Evolutionary conservation across 2,329 filamentous ascomycete species (phyloP), one percentile per base, ranked within the genome.

Genomic region (Aschersonia sp.): DNA sequence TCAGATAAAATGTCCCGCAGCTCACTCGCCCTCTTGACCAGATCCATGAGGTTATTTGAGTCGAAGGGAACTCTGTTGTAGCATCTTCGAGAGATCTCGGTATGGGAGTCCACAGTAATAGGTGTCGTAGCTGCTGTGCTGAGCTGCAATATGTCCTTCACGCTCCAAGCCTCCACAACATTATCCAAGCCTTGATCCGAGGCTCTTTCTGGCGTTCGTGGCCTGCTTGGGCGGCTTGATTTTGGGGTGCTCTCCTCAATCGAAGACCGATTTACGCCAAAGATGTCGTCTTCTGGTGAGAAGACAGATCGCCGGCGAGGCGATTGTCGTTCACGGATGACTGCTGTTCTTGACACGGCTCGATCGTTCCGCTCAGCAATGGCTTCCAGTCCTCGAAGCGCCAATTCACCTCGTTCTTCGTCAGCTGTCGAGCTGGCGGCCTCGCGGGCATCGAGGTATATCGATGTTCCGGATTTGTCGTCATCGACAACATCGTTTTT

Each of bases 281-380:
- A 83, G 12, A 83, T 80, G 55, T 83, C 79, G 50, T 83, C 79
- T 5, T 82, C 79, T 0, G 77, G 76, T 2, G 74, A 75, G 53
- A 83, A 80, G 30, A 83, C 78, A 0, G 79, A 83, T 47, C 75
- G 70, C 45, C 79, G 68, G 39, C 76, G 70, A 5, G 69, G 66
- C 2, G 66, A 68, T 35, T 69, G 66, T 9, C 72, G 70, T 56
- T 79, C 74, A 47, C 74, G 71, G 2, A 77, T 68, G 9, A 79
- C 72, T 0, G 72, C 66, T 5, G 68, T 74, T 56, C 67, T 73
- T 43, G 67, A 68, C 57, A 70, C 70, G 22, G 64, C 63, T 8
- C 65, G 62, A 41, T 70, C 70, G 5, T 63, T 62, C 14, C 58
- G 59, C 44, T 69, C 66, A 39, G 63, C 63, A 44, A 9, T 29